These are phyloP conservation scores for Pleurotus eryngii DNA, from an alignment of 768 basidiomycete genomes.

Conservation along the genomic window DNA sequence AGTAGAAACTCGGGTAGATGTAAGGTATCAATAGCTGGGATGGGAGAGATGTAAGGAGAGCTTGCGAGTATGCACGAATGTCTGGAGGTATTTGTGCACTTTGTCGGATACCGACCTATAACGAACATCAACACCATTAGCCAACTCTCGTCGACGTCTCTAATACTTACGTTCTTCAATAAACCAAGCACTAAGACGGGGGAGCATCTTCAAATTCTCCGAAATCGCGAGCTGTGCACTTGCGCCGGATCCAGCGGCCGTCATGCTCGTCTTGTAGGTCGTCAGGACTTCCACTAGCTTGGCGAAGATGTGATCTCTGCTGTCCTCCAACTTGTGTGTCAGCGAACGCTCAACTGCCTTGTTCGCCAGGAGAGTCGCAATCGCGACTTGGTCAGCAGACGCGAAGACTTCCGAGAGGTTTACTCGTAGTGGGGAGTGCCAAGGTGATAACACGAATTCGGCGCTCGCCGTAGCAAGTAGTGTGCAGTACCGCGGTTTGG, in stretches of 20 bases:
- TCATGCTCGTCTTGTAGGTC: slow-evolving; percentile 96
- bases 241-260: slow-evolving; percentile 87
- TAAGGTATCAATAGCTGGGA: slow-evolving; percentile 91
- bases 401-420: slow-evolving; percentile 86
- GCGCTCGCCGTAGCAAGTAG: slow-evolving; percentile 88
- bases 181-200: slow-evolving; percentile 88
- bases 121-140: slow-evolving; percentile 1
- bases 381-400: slow-evolving; percentile 85
- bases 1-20: slow-evolving; percentile 93
- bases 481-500: slow-evolving; percentile 96
- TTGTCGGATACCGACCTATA: slow-evolving; percentile 88
- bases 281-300: slow-evolving; percentile 81
- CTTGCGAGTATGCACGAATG: slow-evolving; percentile 92
- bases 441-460: slow-evolving; percentile 89
- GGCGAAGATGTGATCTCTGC: slow-evolving; percentile 79
- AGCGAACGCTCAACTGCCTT: slow-evolving; percentile 90
- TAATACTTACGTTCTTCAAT: slow-evolving; percentile 79
- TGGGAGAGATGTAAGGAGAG: slow-evolving; percentile 85
- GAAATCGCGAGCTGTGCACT: slow-evolving; percentile 90
- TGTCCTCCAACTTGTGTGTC: slow-evolving; percentile 85
- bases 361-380: slow-evolving; percentile 81
- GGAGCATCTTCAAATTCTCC: slow-evolving; percentile 94
- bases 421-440: slow-evolving; percentile 84
- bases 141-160: background rate
- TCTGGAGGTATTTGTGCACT: slow-evolving; percentile 97